These are phyloP conservation scores for Salix koriyanagi DNA, from an alignment of 345 rosid genomes.

Conservation along the genomic window DNA sequence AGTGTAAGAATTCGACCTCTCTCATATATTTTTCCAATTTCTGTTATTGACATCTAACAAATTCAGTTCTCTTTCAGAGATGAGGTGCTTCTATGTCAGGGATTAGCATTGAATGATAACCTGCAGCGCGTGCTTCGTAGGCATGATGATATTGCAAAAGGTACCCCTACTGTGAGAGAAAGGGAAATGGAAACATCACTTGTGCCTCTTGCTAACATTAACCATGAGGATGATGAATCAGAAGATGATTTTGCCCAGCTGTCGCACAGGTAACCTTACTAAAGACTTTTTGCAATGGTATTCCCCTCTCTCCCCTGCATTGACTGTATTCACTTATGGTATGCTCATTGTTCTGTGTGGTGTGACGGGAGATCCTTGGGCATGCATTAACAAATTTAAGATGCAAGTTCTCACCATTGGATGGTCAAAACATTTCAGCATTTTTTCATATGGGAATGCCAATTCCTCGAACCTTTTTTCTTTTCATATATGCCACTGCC, in stretches of 20 bases:
- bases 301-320: background rate
- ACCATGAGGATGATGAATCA: conserved; percentile 72
- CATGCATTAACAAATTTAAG: background rate
- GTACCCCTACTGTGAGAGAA: conserved; percentile 36
- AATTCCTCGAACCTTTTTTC: background rate
- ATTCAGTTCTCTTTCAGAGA: conserved; percentile 43
- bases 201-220: conserved; percentile 52
- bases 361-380: background rate
- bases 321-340: background rate
- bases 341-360: background rate
- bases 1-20: conserved; percentile 42
- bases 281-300: background rate
- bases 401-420: background rate
- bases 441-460: background rate
- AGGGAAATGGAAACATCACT: conserved; percentile 33
- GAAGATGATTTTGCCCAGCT: conserved; percentile 89
- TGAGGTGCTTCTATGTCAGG: conserved; percentile 78
- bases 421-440: background rate
- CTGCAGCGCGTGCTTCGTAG: conserved; percentile 76
- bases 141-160: conserved; percentile 79
- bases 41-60: conserved; percentile 18
- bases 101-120: conserved; percentile 74
- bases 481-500: background rate
- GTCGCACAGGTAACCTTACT: conserved; percentile 58
- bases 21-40: background rate